Evolutionary conservation across 1,284 basidiomycete genomes (phyloP).

Genomic region (Testicularia cyperi): DNA sequence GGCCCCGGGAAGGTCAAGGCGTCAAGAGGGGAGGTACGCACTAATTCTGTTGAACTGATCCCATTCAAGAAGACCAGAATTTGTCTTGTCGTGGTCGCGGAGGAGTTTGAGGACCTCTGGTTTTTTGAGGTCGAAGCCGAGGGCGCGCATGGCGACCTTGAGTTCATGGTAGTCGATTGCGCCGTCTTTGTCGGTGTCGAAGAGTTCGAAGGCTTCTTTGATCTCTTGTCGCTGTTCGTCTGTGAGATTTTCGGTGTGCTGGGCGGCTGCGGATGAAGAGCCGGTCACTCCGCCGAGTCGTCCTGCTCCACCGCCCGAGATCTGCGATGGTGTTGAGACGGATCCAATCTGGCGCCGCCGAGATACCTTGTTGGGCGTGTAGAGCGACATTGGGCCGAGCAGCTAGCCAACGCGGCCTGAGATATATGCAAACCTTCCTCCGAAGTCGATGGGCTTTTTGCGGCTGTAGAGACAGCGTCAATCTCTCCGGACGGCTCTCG

Average conservation of each 20-base stretch:
- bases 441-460: too few species aligned
- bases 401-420: too few species aligned
- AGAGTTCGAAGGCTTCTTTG: constrained; percentile 97
- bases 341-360: too few species aligned
- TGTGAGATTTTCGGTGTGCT: constrained; percentile 66
- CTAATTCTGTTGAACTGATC: constrained; percentile 94
- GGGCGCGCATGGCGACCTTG: constrained; percentile 95
- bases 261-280: too few species aligned
- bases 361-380: too few species aligned
- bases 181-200: constrained; percentile 99
- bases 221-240: constrained; percentile 97
- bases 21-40: constrained; percentile 67
- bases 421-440: too few species aligned
- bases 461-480: too few species aligned
- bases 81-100: constrained; percentile 85
- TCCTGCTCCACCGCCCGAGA: too few species aligned
- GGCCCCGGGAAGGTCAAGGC: too few species aligned
- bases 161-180: constrained; percentile 82
- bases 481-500: too few species aligned
- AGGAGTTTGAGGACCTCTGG: constrained; percentile 94
- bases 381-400: too few species aligned
- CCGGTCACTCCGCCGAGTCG: neutral
- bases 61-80: constrained; percentile 88
- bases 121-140: constrained; percentile 98
- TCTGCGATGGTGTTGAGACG: too few species aligned